These are phyloP conservation scores for Mycena venus DNA, from an alignment of 768 basidiomycete species.

Conservation along the genomic window DNA sequence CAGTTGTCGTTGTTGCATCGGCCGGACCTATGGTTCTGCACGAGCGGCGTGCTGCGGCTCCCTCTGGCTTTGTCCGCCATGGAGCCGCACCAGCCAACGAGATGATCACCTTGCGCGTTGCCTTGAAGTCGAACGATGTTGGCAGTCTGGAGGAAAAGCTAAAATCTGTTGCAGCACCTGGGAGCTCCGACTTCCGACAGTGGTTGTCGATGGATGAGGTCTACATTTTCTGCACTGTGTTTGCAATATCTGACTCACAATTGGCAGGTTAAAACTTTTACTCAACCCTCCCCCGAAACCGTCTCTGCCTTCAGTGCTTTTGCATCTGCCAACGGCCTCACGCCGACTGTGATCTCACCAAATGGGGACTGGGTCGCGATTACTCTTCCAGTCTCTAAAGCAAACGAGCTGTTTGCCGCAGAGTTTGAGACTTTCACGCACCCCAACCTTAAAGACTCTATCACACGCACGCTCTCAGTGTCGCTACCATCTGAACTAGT, in stretches of 20 bases:
- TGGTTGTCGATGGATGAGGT: constrained; percentile 8
- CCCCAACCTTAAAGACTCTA: background rate
- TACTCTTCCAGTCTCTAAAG: constrained; percentile 7
- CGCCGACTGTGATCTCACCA: background rate
- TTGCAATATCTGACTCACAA: background rate
- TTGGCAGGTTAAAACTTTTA: background rate
- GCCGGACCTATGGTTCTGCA: background rate
- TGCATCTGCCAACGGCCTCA: background rate
- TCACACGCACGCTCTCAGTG: constrained; percentile 10
- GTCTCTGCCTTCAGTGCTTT: constrained; percentile 3
- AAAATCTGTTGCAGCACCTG: constrained; percentile 3
- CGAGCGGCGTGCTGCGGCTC: background rate
- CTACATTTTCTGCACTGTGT: background rate
- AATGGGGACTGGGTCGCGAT: constrained; percentile 10
- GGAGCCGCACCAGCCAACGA: background rate
- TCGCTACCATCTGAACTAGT: constrained; percentile 17
- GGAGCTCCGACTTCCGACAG: constrained; percentile 1
- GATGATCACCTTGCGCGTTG: background rate
- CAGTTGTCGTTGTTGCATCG: background rate
- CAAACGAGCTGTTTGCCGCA: constrained; percentile 12
- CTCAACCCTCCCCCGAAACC: background rate
- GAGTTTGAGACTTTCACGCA: background rate
- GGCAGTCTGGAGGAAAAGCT: constrained; percentile 2
- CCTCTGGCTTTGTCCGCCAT: background rate
- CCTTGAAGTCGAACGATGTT: background rate